Conservation (phyloP, 306 rosid genomes). For the Pueraria montana region DNA sequence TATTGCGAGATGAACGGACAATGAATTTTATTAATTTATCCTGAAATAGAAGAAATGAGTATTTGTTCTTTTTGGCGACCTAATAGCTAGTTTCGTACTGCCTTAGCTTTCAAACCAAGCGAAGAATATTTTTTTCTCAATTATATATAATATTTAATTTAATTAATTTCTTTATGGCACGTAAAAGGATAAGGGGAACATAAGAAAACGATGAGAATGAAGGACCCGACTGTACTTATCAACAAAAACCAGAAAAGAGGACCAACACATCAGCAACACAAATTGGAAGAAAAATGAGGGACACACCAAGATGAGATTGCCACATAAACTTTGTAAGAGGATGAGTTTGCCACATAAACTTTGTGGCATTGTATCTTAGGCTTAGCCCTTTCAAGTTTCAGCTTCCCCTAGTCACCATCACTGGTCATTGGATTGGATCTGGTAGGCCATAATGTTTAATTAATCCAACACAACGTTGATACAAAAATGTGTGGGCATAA, state of each 20-base stretch:
- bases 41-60: neutral
- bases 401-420: constrained; percentile 39
- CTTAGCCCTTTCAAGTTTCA: neutral
- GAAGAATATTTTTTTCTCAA: neutral
- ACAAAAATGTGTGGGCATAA: constrained; percentile 29
- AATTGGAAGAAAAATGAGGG: neutral
- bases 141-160: neutral
- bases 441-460: constrained; percentile 38
- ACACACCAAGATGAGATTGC: constrained; percentile 30
- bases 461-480: constrained; percentile 27
- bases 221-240: constrained; percentile 28
- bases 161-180: neutral
- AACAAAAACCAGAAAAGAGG: neutral
- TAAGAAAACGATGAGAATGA: constrained; percentile 15
- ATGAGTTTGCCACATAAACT: constrained; percentile 52
- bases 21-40: neutral
- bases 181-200: neutral
- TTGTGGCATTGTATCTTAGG: constrained; percentile 12
- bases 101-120: constrained; percentile 31
- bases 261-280: neutral
- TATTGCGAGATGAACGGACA: neutral
- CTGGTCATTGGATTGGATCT: constrained; percentile 33
- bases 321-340: constrained; percentile 22
- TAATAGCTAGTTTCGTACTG: neutral
- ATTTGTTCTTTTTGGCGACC: neutral